Evolutionary conservation across 83 land plant genomes (phyloP).

Genomic region (Picea abies): DNA sequence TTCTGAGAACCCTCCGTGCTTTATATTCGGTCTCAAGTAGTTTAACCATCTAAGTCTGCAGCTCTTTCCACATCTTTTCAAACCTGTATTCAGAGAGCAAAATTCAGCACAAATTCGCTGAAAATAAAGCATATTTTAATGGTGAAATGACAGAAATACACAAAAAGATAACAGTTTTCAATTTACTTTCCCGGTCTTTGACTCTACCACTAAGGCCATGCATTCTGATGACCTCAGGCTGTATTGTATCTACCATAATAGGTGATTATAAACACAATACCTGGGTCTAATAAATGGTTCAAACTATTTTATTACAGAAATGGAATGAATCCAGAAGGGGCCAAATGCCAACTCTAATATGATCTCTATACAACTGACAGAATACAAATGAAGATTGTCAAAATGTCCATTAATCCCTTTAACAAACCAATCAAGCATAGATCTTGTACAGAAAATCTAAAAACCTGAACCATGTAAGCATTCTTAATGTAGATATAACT

Average conservation of each 20-base stretch:
- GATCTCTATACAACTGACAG: neutral
- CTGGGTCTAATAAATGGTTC: too few relatives aligned
- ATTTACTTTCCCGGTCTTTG: too few relatives aligned
- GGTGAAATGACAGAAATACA: neutral
- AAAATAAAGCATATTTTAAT: neutral
- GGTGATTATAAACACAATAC: neutral
- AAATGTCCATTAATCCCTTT: neutral
- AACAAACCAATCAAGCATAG: neutral
- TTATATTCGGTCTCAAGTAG: conserved; percentile 61
- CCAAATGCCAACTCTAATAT: neutral
- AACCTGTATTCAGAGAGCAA: conserved; percentile 25
- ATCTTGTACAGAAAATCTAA: neutral
- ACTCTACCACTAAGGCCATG: too few relatives aligned
- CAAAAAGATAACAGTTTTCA: neutral
- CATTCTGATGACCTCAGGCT: neutral
- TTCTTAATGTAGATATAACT: too few relatives aligned
- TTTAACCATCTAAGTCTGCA: conserved; percentile 65
- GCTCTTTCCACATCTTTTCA: conserved; percentile 68
- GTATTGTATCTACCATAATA: neutral
- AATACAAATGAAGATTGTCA: neutral
- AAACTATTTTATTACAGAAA: neutral
- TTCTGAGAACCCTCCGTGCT: conserved; percentile 64
- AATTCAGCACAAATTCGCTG: neutral
- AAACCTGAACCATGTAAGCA: neutral
- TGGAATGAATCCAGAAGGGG: neutral